These are phyloP conservation scores for Lyophyllum decastes DNA, from an alignment of 768 basidiomycete genomes.

Conservation along the genomic window DNA sequence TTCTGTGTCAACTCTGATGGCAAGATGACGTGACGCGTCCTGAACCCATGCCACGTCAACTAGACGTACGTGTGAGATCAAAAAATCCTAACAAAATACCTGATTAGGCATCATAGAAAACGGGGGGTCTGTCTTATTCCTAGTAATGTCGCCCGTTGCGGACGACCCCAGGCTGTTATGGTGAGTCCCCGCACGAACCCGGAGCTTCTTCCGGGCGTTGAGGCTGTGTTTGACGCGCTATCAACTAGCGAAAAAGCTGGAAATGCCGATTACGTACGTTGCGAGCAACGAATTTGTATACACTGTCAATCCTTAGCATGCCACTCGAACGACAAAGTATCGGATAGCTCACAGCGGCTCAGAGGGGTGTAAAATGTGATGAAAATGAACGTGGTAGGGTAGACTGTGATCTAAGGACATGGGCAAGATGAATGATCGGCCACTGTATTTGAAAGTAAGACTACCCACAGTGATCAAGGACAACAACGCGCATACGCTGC, in stretches of 20 bases:
- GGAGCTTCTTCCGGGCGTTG: conserved; percentile 13
- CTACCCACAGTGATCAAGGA: conserved; percentile 9
- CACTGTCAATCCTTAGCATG: not conserved
- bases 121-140: conserved; percentile 8
- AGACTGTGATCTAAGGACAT: conserved; percentile 6
- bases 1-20: conserved; percentile 13
- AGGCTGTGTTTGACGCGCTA: not conserved
- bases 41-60: not conserved
- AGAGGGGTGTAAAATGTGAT: conserved; percentile 9
- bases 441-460: not conserved
- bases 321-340: not conserved
- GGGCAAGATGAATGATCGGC: not conserved
- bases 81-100: not conserved
- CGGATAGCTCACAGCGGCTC: conserved; percentile 2
- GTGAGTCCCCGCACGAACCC: not conserved
- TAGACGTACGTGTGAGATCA: not conserved
- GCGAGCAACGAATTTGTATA: conserved; percentile 15
- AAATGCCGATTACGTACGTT: not conserved
- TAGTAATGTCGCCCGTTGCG: not conserved
- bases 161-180: conserved; percentile 1
- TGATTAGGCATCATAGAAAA: conserved; percentile 1
- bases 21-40: conserved; percentile 10
- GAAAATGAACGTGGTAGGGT: conserved; percentile 6
- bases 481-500: conserved; percentile 9
- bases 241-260: not conserved